Evolutionary conservation across 768 basidiomycete species (phyloP), one percentile per base, ranked within the genome.

Genomic region (Rossbeevera mucosa): DNA sequence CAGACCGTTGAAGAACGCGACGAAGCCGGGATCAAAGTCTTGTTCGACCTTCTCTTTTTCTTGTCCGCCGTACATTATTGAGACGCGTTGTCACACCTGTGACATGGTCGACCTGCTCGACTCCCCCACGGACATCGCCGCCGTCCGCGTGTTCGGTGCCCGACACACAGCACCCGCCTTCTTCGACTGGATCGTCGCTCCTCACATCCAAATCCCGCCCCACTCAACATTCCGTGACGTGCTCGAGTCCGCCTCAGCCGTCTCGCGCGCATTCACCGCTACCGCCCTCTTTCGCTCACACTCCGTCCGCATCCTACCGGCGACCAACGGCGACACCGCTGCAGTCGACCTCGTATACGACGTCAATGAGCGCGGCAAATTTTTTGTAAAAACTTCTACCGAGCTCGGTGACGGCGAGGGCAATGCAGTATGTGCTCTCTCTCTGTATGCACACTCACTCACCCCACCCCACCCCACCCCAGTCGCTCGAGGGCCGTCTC

Each of bases 341-440:
- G 88, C 89, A 56, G 80, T 94, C 11, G 91, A 96, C 60, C 66
- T 98, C 31, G 78, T 94, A 2, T 83, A 95, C 69, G 79, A 80
- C 53, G 79, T 91, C 3, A 75, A 79, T 36, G 94, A 97, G 68
- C 80, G 80, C 51, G 82, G 90, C 5, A 74, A 90, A 31, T 81
- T 85, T 59, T 91, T 78, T 59, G 61, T 94, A 7, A 90, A 88
- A 57, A 90, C 85, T 3, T 79, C 89, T 5, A 97, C 94, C 3
- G 94, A 97, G 63, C 74, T 97, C 6, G 95, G 96, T 4, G 93
- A 95, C 54, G 87, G 85, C 46, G 96, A 97, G 68, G 95, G 91
- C 11, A 93, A 74, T 50, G 93, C 92, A n/a, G 94, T 93, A 64
- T 64, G 91, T 79, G 6, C 26, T 43, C 50, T 48, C 6, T 25